Evolutionary conservation across 192 early-diverging fungal species (phyloP), one percentile per base, ranked within the genome.

Genomic region (Linnemannia schmuckeri): DNA sequence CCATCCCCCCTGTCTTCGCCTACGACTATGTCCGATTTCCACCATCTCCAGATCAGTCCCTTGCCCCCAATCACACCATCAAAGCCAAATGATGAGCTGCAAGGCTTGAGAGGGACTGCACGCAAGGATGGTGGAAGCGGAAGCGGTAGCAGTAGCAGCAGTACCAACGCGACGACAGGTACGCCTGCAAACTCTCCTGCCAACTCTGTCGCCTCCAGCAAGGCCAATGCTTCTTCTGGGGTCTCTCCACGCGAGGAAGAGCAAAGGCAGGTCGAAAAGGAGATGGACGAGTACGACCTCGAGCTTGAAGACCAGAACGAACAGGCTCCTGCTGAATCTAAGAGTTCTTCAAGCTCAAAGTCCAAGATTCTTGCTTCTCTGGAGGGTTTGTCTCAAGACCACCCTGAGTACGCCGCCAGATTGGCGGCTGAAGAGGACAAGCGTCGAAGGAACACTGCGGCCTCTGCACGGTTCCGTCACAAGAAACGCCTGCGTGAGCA

Each of bases 401-500:
- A 89, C 40, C 66, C 79, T 6, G 88, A 89, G 8, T 78, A 79
- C 46, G 44, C 72, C 8, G 40, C 68, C 5, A 81, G 85, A 72
- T 46, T 81, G 22, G 86, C 90, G 0, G 93, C 92, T 4, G 93
- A 95, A 54, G 96, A 95, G 42, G 97, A 99, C 88, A 98, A 98
- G 90, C 93, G 98, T 57, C 91, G 94, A 30, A 92, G 98, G 63
- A 99, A 99, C 92, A 99, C 97, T 4, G 97, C 94, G 6, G 98
- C 98, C 2, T 97, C 96, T 9, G 98, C 97, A 20, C 91, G 98
- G 27, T 99, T 99, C 92, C 93, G 98, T 24, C 92, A 95, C 61
- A 97, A 98, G 90, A 99, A 99, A 88, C 98, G 99, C 88, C 87
- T 95, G 80, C 93, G 96, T 57, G 98, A 99, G 88, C 94, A 96